These are phyloP conservation scores for Penicillium occitanis DNA, from an alignment of 2,329 filamentous ascomycete species.

Conservation along the genomic window DNA sequence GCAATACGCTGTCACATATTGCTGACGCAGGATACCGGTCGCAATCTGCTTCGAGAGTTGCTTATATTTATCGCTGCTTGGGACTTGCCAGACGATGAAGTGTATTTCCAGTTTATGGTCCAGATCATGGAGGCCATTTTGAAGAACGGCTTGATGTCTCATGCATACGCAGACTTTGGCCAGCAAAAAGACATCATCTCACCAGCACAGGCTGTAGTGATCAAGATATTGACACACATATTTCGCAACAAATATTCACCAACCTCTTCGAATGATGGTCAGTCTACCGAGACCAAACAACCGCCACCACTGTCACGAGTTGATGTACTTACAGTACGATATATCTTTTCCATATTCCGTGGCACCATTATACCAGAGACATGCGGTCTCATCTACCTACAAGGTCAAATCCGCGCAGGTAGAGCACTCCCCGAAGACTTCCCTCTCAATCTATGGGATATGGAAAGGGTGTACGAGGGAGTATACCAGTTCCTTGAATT, in stretches of 20 bases:
- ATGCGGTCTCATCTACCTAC: slow-evolving; percentile 88
- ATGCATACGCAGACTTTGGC: slow-evolving; percentile 85
- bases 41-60: slow-evolving; percentile 84
- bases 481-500: slow-evolving; percentile 94
- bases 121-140: slow-evolving; percentile 94
- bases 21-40: slow-evolving; percentile 82
- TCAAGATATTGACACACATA: slow-evolving; percentile 87
- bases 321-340: slow-evolving; percentile 71
- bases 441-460: slow-evolving; percentile 93
- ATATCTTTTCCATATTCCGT: slow-evolving; percentile 88
- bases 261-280: slow-evolving; percentile 46
- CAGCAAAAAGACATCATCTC: slow-evolving; percentile 96
- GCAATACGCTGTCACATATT: slow-evolving; percentile 87
- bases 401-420: slow-evolving; percentile 81
- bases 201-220: slow-evolving; percentile 87
- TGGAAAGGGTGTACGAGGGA: slow-evolving; percentile 94
- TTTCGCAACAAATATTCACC: slow-evolving; percentile 65
- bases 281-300: slow-evolving; percentile 59
- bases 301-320: slow-evolving; percentile 57
- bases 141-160: slow-evolving; percentile 83
- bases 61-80: slow-evolving; percentile 96
- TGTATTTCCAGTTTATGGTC: slow-evolving; percentile 95
- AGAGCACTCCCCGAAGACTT: slow-evolving; percentile 80
- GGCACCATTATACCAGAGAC: slow-evolving; percentile 92
- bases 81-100: slow-evolving; percentile 89